Conservation (phyloP, 768 basidiomycete genomes). For the Pulveroboletus sp. region DNA sequence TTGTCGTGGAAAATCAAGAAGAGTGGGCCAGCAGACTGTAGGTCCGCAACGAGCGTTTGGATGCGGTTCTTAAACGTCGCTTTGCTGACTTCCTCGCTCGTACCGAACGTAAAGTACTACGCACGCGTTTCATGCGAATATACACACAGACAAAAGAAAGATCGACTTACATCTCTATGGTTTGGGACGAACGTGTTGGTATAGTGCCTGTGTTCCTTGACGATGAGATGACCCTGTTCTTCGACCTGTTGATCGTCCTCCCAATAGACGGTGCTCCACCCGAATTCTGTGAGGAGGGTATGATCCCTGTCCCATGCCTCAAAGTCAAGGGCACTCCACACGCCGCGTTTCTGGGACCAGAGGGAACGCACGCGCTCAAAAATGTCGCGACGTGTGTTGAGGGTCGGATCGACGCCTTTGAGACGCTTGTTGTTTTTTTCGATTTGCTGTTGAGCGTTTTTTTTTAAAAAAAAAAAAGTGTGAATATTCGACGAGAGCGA, state of each 20-base stretch:
- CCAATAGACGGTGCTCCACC: conserved; percentile 65
- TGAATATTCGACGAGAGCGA: neutral
- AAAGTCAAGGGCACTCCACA: conserved; percentile 77
- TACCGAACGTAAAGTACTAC: conserved; percentile 66
- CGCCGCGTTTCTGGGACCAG: conserved; percentile 60
- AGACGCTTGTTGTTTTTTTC: conserved; percentile 78
- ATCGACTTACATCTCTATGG: conserved; percentile 46
- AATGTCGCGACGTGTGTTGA: conserved; percentile 51
- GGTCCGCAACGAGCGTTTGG: conserved; percentile 37
- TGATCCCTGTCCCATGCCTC: conserved; percentile 83
- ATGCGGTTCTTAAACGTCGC: conserved; percentile 50
- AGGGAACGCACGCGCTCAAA: conserved; percentile 67
- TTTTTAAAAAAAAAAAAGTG: neutral
- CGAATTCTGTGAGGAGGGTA: conserved; percentile 72
- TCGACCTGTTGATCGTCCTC: conserved; percentile 43
- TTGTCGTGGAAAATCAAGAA: conserved; percentile 82
- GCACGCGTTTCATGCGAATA: neutral
- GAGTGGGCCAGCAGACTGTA: conserved; percentile 49
- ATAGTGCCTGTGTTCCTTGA: conserved; percentile 55
- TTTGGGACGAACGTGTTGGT: conserved; percentile 64
- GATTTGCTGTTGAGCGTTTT: conserved; percentile 48
- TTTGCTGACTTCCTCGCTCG: conserved; percentile 50
- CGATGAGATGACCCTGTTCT: conserved; percentile 56
- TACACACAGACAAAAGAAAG: no score
- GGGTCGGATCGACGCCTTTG: conserved; percentile 54